phyloP scores from a whole-genome alignment of 2,329 filamentous ascomycete species.

The Tolypocladium ovalisporum region DNA sequence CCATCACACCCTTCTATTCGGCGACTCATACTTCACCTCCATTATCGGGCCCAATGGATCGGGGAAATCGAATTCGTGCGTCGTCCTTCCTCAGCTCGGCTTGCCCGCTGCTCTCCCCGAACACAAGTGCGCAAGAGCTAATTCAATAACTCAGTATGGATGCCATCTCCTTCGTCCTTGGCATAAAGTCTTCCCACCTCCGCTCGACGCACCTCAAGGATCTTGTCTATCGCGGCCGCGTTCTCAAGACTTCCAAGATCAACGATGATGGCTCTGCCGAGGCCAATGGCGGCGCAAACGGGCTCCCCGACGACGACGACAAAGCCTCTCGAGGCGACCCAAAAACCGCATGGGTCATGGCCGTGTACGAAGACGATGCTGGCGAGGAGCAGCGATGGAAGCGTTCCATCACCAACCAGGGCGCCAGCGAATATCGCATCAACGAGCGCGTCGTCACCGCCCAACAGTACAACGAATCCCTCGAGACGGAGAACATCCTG shows the following conservation, averaged over 20 bases:
- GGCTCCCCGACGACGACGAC: slow-evolving; percentile 48
- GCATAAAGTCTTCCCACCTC: slow-evolving; percentile 96
- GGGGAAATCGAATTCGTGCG: slow-evolving; percentile 94
- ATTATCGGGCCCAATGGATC: slow-evolving; percentile 99
- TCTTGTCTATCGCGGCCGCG: slow-evolving; percentile 88
- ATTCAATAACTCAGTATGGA: slow-evolving; percentile 61
- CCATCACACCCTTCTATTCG: slow-evolving; percentile 86
- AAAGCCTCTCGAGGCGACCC: slow-evolving; percentile 69
- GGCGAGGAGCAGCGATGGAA: slow-evolving; percentile 95
- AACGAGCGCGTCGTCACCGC: slow-evolving; percentile 84
- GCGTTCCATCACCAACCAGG: slow-evolving; percentile 78
- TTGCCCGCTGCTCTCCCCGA: neutral
- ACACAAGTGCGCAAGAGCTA: neutral
- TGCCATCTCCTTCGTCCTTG: slow-evolving; percentile 96
- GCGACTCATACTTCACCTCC: slow-evolving; percentile 97
- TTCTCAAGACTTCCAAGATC: slow-evolving; percentile 84
- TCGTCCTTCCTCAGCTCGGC: slow-evolving; percentile 9
- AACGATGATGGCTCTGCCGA: slow-evolving; percentile 77
- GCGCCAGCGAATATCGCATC: slow-evolving; percentile 91
- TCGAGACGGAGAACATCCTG: slow-evolving; percentile 90
- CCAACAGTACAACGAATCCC: slow-evolving; percentile 83
- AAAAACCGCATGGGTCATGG: slow-evolving; percentile 97
- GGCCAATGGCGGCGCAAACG: slow-evolving; percentile 51
- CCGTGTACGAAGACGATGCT: slow-evolving; percentile 94
- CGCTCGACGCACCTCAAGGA: slow-evolving; percentile 90